A percentile compares a stretch with the other conserved stretches of the same genome.
phyloP scores from a whole-genome alignment of 139 green algal species.

The Trebouxia sp. region DNA sequence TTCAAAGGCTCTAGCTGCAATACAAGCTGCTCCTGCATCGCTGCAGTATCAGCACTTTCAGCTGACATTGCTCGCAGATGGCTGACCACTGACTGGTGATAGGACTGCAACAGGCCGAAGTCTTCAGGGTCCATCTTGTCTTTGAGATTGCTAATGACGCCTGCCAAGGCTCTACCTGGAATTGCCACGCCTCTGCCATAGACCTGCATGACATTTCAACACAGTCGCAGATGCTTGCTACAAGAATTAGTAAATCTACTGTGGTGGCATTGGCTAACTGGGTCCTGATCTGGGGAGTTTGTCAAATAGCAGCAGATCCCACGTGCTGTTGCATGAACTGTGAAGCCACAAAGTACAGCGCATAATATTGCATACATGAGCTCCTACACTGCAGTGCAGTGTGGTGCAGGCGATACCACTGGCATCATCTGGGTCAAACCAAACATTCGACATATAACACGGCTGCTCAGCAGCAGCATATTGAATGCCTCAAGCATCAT shows the following conservation, averaged over 20 bases:
- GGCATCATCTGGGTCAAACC: too few species aligned
- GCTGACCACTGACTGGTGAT: slow-evolving; percentile 48
- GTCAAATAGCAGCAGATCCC: neutral
- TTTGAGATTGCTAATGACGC: slow-evolving; percentile 45
- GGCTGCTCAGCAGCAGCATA: too few species aligned
- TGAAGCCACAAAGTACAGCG: too few species aligned
- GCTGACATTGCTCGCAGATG: neutral
- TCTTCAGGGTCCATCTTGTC: slow-evolving; percentile 10
- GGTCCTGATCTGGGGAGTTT: neutral
- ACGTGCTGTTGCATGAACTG: too few species aligned
- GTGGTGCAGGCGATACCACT: too few species aligned
- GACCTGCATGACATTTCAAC: slow-evolving; percentile 21
- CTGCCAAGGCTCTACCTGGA: slow-evolving; percentile 60
- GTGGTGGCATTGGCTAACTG: neutral
- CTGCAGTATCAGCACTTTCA: neutral
- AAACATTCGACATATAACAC: too few species aligned
- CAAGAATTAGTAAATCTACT: neutral
- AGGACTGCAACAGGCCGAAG: slow-evolving; percentile 36
- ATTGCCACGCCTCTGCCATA: slow-evolving; percentile 50
- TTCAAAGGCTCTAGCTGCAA: too few species aligned
- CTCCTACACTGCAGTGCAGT: too few species aligned
- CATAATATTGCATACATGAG: too few species aligned
- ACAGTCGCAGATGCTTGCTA: neutral
- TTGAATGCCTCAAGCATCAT: too few species aligned
- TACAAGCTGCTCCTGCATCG: neutral